Conservation (phyloP, 1,284 basidiomycete species). For the Termitomyces sp. region DNA sequence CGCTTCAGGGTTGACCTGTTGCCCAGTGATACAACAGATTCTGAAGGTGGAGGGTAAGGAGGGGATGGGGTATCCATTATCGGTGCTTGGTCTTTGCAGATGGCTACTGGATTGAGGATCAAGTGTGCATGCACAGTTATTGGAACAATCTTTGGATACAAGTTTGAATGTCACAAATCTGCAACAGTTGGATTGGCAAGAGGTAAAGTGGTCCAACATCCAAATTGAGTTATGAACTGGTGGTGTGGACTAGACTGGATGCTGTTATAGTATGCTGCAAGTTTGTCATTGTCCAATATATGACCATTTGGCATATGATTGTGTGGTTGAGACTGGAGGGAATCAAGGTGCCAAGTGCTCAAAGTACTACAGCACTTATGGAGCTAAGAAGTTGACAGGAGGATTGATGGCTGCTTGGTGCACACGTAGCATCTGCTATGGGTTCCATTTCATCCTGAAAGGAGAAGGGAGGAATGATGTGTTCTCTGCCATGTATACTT, state of each 20-base stretch:
- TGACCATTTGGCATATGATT: neutral
- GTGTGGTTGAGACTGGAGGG: neutral
- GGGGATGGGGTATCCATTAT: too few species aligned
- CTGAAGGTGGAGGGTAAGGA: too few species aligned
- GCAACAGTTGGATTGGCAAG: neutral
- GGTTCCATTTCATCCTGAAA: constrained; percentile 21
- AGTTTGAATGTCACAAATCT: too few species aligned
- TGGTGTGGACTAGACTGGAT: neutral
- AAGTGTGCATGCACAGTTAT: too few species aligned
- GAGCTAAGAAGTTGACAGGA: constrained; percentile 18
- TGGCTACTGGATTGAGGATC: too few species aligned
- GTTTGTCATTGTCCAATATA: neutral
- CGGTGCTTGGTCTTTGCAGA: too few species aligned
- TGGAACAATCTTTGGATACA: too few species aligned
- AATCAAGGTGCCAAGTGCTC: neutral
- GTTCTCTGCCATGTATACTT: constrained; percentile 25
- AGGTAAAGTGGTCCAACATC: too few species aligned
- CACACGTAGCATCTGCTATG: constrained; percentile 25
- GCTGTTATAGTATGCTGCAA: neutral
- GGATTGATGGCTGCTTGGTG: constrained; percentile 29
- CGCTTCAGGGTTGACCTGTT: neutral
- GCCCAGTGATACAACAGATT: too few species aligned
- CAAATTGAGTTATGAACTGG: too few species aligned
- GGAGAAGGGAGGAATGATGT: constrained; percentile 30
- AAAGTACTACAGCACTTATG: constrained; percentile 5